Conservation (phyloP, 768 basidiomycete species). For the Podaxis rugospora region DNA sequence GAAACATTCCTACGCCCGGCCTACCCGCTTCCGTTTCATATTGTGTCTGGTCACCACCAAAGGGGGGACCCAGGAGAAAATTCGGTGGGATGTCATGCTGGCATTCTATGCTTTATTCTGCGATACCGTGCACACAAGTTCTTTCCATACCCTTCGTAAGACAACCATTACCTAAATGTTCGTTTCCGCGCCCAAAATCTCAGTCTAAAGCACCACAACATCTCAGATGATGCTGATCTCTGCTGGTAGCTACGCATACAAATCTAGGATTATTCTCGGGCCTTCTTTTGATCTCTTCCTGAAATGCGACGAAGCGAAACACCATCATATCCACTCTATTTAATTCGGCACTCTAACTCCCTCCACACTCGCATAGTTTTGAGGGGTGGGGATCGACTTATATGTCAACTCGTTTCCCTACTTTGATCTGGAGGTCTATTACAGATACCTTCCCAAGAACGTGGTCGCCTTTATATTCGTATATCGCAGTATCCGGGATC, state of each 20-base stretch:
- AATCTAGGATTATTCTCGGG: slow-evolving; percentile 10
- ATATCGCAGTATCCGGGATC: not conserved
- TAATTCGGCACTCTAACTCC: not conserved
- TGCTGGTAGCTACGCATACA: not conserved
- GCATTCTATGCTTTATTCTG: not conserved
- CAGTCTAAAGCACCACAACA: not conserved
- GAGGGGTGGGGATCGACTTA: not conserved
- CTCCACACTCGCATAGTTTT: not conserved
- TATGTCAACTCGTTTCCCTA: slow-evolving; percentile 3
- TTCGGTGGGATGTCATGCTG: not conserved
- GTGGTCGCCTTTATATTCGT: not conserved
- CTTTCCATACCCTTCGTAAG: not conserved
- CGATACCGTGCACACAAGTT: too few relatives aligned
- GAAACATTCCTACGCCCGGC: too few relatives aligned
- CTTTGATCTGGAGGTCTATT: not conserved
- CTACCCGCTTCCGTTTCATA: not conserved
- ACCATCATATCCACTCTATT: not conserved
- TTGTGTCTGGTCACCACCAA: not conserved
- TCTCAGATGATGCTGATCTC: not conserved
- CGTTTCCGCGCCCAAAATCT: not conserved
- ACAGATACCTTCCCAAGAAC: not conserved
- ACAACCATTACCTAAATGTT: not conserved
- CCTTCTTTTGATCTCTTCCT: not conserved
- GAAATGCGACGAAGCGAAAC: not conserved
- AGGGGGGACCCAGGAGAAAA: slow-evolving; percentile 8